These are phyloP conservation scores for Pseudocercospora vitis DNA, from an alignment of 2,329 filamentous ascomycete genomes.

Conservation along the genomic window DNA sequence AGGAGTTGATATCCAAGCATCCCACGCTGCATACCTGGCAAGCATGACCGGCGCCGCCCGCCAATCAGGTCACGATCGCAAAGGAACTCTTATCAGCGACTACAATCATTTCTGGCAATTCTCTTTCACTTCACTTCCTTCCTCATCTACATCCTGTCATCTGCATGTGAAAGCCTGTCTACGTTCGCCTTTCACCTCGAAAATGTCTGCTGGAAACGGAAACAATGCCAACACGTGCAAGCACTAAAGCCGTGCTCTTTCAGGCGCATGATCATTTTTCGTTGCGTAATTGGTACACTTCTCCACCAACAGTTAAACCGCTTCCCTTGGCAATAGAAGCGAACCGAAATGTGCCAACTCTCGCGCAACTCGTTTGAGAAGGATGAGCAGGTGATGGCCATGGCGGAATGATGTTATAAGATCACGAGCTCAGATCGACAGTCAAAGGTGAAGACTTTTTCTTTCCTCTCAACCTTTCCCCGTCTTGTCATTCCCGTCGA, in stretches of 20 bases:
- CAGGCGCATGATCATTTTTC: neutral
- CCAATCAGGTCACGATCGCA: conserved; percentile 12
- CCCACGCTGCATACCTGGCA: neutral
- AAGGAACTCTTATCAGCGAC: neutral
- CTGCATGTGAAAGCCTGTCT: neutral
- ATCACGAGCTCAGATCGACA: neutral
- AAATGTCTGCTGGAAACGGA: neutral
- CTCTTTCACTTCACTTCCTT: neutral
- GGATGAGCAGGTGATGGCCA: neutral
- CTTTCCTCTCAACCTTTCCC: neutral
- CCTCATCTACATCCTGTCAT: neutral
- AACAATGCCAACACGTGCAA: neutral
- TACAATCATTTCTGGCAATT: neutral
- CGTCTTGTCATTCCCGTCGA: neutral
- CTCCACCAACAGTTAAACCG: neutral
- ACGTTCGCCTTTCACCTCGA: conserved; percentile 1
- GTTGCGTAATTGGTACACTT: conserved; percentile 7
- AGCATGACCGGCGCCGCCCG: neutral
- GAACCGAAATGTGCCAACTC: conserved; percentile 1
- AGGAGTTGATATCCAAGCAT: neutral
- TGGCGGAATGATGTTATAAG: neutral
- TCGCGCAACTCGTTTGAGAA: neutral
- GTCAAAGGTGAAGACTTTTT: conserved; percentile 5
- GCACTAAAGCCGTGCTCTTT: neutral
- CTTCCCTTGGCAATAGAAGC: neutral